Conservation (phyloP, 2,329 filamentous ascomycete genomes). For the Colletotrichum echinochloae region DNA sequence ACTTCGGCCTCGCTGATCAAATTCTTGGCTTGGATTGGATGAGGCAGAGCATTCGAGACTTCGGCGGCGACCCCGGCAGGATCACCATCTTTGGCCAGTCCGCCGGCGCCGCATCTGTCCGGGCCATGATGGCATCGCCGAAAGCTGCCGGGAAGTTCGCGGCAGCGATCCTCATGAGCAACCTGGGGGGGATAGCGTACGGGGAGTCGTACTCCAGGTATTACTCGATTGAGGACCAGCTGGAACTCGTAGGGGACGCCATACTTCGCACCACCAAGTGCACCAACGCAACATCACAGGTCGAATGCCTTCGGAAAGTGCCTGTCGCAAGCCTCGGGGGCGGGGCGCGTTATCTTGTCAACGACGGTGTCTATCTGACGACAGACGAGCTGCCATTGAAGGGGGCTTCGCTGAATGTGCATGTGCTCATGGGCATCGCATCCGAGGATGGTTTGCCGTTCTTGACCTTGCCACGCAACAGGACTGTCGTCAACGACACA, state of each 20-base stretch:
- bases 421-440: constrained; percentile 67
- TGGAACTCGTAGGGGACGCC: constrained; percentile 59
- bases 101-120: constrained; percentile 64
- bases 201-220: constrained; percentile 70
- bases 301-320: constrained; percentile 64
- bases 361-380: constrained; percentile 67
- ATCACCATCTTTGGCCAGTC: constrained; percentile 68
- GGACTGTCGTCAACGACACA: constrained; percentile 51
- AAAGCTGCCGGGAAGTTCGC: constrained; percentile 60
- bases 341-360: constrained; percentile 64
- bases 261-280: constrained; percentile 66
- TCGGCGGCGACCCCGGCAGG: constrained; percentile 67
- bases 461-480: constrained; percentile 50
- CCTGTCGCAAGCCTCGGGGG: constrained; percentile 56
- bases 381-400: constrained; percentile 60
- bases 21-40: constrained; percentile 64
- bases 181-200: constrained; percentile 60
- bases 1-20: constrained; percentile 63
- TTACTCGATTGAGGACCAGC: constrained; percentile 65
- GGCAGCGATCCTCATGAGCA: constrained; percentile 58
- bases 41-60: constrained; percentile 62
- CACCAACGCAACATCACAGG: constrained; percentile 59
- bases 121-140: constrained; percentile 62
- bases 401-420: constrained; percentile 59
- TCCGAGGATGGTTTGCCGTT: constrained; percentile 68